A percentile compares a stretch with the other conserved stretches of the same genome.
These are phyloP conservation scores for Simmondsia chinensis DNA, from an alignment of 148 eudicot genomes.

Conservation along the genomic window DNA sequence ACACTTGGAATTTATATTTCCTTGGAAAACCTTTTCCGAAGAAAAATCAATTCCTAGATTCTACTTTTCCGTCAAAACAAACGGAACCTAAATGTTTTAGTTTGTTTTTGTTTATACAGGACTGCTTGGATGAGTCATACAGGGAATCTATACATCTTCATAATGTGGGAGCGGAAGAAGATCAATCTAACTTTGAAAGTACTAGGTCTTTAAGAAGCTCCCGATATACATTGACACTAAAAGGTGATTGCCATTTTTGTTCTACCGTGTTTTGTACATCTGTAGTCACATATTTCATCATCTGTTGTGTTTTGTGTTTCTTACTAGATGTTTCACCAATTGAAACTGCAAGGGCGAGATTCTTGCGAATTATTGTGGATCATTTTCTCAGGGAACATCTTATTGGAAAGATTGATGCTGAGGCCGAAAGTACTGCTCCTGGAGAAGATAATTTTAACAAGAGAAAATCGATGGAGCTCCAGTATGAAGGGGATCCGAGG, in stretches of 20 bases:
- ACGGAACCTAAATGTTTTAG: not conserved
- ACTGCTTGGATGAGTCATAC: constrained; percentile 68
- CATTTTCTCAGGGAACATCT: constrained; percentile 56
- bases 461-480: constrained; percentile 55
- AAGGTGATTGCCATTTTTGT: constrained; percentile 32
- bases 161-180: constrained; percentile 58
- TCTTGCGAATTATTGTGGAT: constrained; percentile 75
- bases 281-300: not conserved
- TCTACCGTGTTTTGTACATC: constrained; percentile 1
- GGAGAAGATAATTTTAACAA: constrained; percentile 63
- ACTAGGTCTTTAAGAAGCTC: constrained; percentile 47
- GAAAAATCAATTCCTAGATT: no score
- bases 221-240: constrained; percentile 31
- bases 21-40: no score
- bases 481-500: constrained; percentile 78
- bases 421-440: constrained; percentile 27
- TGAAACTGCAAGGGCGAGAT: constrained; percentile 75
- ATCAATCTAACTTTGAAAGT: constrained; percentile 64
- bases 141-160: constrained; percentile 44
- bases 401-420: constrained; percentile 44
- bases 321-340: constrained; percentile 73
- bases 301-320: constrained; percentile 1
- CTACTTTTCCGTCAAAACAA: not conserved
- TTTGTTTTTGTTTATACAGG: constrained; percentile 29
- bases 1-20: no score